Evolutionary conservation across 1,139 yeast species (phyloP).

Genomic region (Scheffersomyces lignicola): DNA sequence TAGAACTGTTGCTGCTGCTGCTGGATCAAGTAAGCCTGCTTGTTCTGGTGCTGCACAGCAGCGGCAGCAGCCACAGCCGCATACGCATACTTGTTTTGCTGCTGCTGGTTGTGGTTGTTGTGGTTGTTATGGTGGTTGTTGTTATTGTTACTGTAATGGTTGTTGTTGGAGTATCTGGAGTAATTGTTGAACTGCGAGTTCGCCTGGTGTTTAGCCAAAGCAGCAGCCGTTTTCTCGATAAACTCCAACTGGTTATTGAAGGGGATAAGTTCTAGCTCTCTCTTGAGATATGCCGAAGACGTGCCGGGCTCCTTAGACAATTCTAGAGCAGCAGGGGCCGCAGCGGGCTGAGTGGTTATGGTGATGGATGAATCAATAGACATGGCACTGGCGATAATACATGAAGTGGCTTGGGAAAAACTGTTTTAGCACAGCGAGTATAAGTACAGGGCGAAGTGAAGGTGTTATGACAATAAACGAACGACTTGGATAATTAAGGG

Average conservation of each 20-base stretch:
- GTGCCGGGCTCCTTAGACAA: too few relatives aligned
- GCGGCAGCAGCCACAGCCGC: constrained; percentile 35
- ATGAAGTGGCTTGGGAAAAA: too few relatives aligned
- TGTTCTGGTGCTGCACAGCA: constrained; percentile 25
- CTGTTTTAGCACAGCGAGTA: too few relatives aligned
- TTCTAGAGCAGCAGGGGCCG: neutral
- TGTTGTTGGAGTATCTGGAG: constrained; percentile 12
- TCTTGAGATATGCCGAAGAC: constrained; percentile 24
- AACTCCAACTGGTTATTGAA: constrained; percentile 31
- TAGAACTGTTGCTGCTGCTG: constrained; percentile 13
- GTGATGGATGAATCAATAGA: neutral
- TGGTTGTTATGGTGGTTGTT: constrained; percentile 7
- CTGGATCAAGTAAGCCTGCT: constrained; percentile 18
- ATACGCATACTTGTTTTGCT: constrained; percentile 25
- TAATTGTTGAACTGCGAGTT: constrained; percentile 10
- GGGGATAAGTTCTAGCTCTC: constrained; percentile 28
- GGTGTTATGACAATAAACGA: too few relatives aligned
- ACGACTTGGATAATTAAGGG: too few relatives aligned
- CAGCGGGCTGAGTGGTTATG: neutral
- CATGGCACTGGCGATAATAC: neutral
- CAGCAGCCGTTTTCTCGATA: constrained; percentile 18
- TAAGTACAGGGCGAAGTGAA: too few relatives aligned
- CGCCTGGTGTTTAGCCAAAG: constrained; percentile 12
- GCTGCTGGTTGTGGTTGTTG: constrained; percentile 12
- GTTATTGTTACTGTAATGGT: constrained; percentile 9